Evolutionary conservation across 352 stramenopile genomes (phyloP), one percentile per base, ranked within the genome.

Genomic region (Globisporangium recalcitrans): DNA sequence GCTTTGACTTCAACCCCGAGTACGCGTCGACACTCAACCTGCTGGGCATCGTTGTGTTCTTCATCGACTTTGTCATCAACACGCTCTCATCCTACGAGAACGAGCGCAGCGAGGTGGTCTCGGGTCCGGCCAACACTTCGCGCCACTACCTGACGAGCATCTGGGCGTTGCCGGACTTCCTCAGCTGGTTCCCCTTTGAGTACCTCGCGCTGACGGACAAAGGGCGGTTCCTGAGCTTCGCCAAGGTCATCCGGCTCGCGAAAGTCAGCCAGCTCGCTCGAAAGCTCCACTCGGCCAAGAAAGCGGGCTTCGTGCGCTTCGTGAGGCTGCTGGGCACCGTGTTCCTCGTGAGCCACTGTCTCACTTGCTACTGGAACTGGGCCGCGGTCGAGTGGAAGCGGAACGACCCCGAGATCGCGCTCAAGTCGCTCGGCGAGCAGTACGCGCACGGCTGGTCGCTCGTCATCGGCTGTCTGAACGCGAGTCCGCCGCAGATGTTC

Each of bases 121-220:
- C 77, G 0, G 80, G 77, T 0, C 75, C 77, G 0, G 58, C 47
- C 7, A 63, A 70, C 29, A 90, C 80, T 3, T 54, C 70, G 1
- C 62, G 51, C 14, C 71, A 87, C 62, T 90, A 90, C 57, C 31
- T 90, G 14, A 14, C 77, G 10, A 86, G 78, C 54, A 46, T 72
- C 11, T 85, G 78, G 78, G 80, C 78, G 2, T 31, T 88, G 5
- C 73, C 77, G 0, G 80, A 90, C 36, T 82, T 90, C 26, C 67
- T 90, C n/a, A 82, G 75, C 38, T 90, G 76, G 76, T 86, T 90
- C 52, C 80, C 78, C 7, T 86, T 90, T 40, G 78, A 88, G 32
- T 64, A 75, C 32, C 19, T 90, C 8, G 67, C 69, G 7, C 31
- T 61, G 2, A 68, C 67, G 0, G 66, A 58, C 22, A 62, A 78